Percentiles rank a stretch among this genome's conserved stretches.
These are phyloP conservation scores for Cokeromyces recurvatus DNA, from an alignment of 371 early-diverging fungal genomes.

Conservation along the genomic window DNA sequence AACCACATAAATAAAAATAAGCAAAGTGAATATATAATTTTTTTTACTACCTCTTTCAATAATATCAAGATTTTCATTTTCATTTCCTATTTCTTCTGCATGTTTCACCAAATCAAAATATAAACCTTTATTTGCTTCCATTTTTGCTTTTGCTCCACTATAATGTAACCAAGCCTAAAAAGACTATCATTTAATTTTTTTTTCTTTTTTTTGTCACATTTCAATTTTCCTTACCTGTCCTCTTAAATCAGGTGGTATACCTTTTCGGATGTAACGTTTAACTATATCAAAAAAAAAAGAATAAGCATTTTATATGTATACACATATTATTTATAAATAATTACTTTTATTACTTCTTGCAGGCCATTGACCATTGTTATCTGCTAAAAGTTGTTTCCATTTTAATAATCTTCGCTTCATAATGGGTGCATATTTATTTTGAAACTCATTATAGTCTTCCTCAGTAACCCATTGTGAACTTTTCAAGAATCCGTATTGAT, in stretches of 20 bases:
- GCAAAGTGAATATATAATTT: too few species aligned
- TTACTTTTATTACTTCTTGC: constrained; percentile 57
- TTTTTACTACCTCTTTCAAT: constrained; percentile 69
- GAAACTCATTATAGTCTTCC: constrained; percentile 54
- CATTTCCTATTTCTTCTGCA: constrained; percentile 45
- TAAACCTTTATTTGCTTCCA: constrained; percentile 55
- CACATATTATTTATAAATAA: too few species aligned
- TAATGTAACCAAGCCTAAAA: constrained; percentile 76
- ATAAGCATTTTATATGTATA: too few species aligned
- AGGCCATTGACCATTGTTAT: constrained; percentile 54
- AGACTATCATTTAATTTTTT: not conserved
- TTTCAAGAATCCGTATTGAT: constrained; percentile 66
- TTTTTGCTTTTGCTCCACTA: constrained; percentile 73
- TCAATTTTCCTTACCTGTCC: constrained; percentile 48
- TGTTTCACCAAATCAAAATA: constrained; percentile 52
- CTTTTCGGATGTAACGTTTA: constrained; percentile 80
- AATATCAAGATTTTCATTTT: constrained; percentile 68
- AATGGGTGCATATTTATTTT: constrained; percentile 54
- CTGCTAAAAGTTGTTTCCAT: constrained; percentile 57
- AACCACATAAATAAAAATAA: too few species aligned
- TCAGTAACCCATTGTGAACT: constrained; percentile 56
- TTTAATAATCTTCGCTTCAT: constrained; percentile 53
- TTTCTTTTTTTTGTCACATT: not conserved
- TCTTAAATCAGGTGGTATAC: constrained; percentile 75
- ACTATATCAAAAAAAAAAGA: constrained; percentile 32